Conservation (phyloP, 805 yeast species). For the Candida maesae region DNA sequence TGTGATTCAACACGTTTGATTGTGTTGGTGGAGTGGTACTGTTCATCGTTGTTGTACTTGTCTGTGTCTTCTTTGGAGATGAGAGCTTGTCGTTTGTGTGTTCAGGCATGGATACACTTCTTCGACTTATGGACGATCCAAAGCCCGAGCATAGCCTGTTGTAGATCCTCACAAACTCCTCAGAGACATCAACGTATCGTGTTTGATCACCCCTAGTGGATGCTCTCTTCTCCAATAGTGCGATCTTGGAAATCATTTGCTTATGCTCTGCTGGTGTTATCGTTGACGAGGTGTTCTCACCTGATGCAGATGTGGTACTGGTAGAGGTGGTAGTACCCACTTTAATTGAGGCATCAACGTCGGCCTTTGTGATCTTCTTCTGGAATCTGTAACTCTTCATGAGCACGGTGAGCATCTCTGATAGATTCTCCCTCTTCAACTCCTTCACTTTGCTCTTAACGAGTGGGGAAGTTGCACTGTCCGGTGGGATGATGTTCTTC, state of each 20-base stretch:
- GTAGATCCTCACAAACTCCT: constrained; percentile 12
- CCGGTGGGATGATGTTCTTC: constrained; percentile 18
- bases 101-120: neutral
- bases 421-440: constrained; percentile 14
- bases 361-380: constrained; percentile 7
- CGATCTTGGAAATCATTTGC: constrained; percentile 6
- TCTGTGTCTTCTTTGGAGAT: neutral
- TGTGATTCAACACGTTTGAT: neutral
- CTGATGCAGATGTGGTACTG: too few relatives aligned
- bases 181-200: constrained; percentile 5
- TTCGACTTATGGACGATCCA: neutral
- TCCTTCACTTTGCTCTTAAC: constrained; percentile 10
- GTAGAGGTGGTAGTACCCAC: neutral
- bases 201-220: too few relatives aligned
- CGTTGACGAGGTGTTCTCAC: neutral
- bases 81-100: neutral
- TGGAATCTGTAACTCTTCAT: constrained; percentile 18
- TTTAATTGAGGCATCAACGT: neutral
- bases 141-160: constrained; percentile 8
- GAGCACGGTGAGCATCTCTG: constrained; percentile 17
- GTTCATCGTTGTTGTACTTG: too few relatives aligned
- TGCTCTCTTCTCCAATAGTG: constrained; percentile 4
- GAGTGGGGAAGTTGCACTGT: constrained; percentile 5
- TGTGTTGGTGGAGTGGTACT: too few relatives aligned
- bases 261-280: constrained; percentile 1